Evolutionary conservation across 1,284 basidiomycete species (phyloP).

Genomic region (Sporisorium exsertum): DNA sequence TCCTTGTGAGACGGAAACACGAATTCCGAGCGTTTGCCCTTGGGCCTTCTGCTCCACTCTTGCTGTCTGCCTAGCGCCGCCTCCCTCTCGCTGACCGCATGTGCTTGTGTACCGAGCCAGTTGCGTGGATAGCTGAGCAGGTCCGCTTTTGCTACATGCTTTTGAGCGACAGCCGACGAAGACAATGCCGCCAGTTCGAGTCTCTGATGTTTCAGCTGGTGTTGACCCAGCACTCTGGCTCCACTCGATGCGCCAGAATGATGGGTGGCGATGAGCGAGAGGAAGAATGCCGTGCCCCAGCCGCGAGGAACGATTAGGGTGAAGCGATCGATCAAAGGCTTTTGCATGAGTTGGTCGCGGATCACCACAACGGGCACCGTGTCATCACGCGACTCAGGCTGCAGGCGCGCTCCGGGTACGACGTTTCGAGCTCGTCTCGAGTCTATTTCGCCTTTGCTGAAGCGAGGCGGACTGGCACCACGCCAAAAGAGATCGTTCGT

Average conservation of each 20-base stretch:
- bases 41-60: constrained; percentile 57
- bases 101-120: constrained; percentile 53
- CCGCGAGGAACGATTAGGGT: constrained; percentile 64
- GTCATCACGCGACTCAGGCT: constrained; percentile 56
- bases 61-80: constrained; percentile 20
- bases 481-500: constrained; percentile 25
- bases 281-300: constrained; percentile 64
- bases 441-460: constrained; percentile 64
- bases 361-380: constrained; percentile 55
- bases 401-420: constrained; percentile 41
- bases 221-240: constrained; percentile 58
- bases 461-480: constrained; percentile 40
- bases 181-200: constrained; percentile 43
- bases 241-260: constrained; percentile 49
- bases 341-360: constrained; percentile 20
- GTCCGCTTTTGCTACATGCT: constrained; percentile 5
- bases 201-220: constrained; percentile 53
- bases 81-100: constrained; percentile 29
- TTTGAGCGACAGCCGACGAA: constrained; percentile 5
- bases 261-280: constrained; percentile 57
- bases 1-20: constrained; percentile 41
- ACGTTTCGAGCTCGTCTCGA: constrained; percentile 48
- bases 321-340: constrained; percentile 40
- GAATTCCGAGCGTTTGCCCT: constrained; percentile 60
- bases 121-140: constrained; percentile 52